Percentiles rank a stretch among this genome's conserved stretches.
phyloP scores from a whole-genome alignment of 2,329 filamentous ascomycete species.

The Penicillium olsonii region DNA sequence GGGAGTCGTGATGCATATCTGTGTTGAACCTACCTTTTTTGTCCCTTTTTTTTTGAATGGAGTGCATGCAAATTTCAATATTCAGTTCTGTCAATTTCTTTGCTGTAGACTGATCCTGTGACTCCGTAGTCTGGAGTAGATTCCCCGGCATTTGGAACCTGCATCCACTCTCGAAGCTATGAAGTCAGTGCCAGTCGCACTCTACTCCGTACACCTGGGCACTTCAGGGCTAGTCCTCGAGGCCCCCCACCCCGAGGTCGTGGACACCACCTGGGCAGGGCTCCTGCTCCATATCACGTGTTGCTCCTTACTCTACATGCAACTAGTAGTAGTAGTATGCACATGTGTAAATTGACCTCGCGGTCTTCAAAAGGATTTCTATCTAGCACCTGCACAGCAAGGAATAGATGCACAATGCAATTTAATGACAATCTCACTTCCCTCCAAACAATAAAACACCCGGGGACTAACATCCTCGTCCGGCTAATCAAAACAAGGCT shows the following conservation, averaged over 20 bases:
- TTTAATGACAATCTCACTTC: too few species aligned
- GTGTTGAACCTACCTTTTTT: slow-evolving; percentile 29
- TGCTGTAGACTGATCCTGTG: not conserved
- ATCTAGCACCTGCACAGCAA: too few species aligned
- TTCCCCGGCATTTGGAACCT: not conserved
- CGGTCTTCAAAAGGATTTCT: not conserved
- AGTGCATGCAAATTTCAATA: slow-evolving; percentile 29
- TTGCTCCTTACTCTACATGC: not conserved
- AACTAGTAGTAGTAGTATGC: not conserved
- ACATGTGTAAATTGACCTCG: not conserved
- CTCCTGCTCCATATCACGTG: slow-evolving; percentile 2
- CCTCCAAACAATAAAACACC: slow-evolving; percentile 10
- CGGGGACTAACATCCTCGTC: slow-evolving; percentile 12
- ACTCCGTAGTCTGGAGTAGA: not conserved
- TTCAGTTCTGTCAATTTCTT: slow-evolving; percentile 18
- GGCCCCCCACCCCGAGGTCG: too few species aligned
- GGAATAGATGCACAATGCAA: too few species aligned
- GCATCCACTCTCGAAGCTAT: not conserved
- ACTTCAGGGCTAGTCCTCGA: too few species aligned
- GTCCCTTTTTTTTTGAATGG: slow-evolving; percentile 29
- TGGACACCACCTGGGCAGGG: too few species aligned
- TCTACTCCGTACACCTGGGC: too few species aligned
- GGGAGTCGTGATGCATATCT: slow-evolving; percentile 22
- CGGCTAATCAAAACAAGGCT: slow-evolving; percentile 10
- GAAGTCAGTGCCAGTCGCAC: not conserved